A percentile compares a stretch with the other conserved stretches of the same genome.
These are phyloP conservation scores for Apiospora saccharicola DNA, from an alignment of 2,329 filamentous ascomycete genomes.

Conservation along the genomic window DNA sequence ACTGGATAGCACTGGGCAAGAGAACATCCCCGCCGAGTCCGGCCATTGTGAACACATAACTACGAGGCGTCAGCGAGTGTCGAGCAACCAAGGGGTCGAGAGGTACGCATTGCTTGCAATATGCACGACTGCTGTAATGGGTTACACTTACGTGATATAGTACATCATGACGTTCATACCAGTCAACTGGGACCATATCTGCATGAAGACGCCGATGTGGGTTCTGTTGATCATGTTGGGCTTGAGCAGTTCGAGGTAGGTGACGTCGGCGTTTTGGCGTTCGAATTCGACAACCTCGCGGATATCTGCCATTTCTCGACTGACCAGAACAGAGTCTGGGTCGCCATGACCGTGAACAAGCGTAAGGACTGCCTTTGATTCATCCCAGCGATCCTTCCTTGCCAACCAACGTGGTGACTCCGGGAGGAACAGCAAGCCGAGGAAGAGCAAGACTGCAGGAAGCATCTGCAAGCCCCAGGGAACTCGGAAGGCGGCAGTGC, in stretches of 20 bases:
- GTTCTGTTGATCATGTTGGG: slow-evolving; percentile 79
- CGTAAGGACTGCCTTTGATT: slow-evolving; percentile 55
- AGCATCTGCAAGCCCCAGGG: slow-evolving; percentile 58
- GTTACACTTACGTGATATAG: slow-evolving; percentile 58
- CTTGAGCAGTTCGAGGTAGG: slow-evolving; percentile 75
- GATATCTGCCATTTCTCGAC: slow-evolving; percentile 75
- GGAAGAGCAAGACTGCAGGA: slow-evolving; percentile 51
- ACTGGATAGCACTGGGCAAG: slow-evolving; percentile 73
- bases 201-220: slow-evolving; percentile 73
- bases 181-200: slow-evolving; percentile 79
- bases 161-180: slow-evolving; percentile 82
- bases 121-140: not conserved
- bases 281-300: slow-evolving; percentile 78
- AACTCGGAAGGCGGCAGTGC: slow-evolving; percentile 56
- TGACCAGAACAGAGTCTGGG: slow-evolving; percentile 69
- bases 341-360: slow-evolving; percentile 72
- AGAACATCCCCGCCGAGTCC: slow-evolving; percentile 68
- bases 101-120: not conserved
- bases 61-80: not conserved
- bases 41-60: slow-evolving; percentile 75
- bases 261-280: slow-evolving; percentile 71
- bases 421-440: slow-evolving; percentile 52
- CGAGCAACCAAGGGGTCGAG: not conserved
- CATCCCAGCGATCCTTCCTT: slow-evolving; percentile 55
- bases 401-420: slow-evolving; percentile 60